phyloP scores from a whole-genome alignment of 768 basidiomycete species.

The Podaxis rugospora region DNA sequence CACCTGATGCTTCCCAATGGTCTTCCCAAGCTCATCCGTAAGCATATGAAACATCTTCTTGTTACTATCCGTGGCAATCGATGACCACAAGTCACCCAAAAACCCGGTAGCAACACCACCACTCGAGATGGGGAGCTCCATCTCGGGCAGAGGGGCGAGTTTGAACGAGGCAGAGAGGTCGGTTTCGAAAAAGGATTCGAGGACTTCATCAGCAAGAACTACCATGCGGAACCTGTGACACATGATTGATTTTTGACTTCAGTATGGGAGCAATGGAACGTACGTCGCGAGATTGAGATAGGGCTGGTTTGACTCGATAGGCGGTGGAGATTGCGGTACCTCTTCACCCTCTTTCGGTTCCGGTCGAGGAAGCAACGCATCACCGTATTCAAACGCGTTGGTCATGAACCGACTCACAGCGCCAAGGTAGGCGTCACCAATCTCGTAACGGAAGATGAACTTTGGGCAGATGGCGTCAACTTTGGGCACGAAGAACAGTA shows the following conservation, averaged over 20 bases:
- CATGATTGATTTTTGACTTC: background rate
- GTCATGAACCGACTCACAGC: constrained; percentile 97
- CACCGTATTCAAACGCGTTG: constrained; percentile 97
- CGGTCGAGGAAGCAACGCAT: constrained; percentile 71
- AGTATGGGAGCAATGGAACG: constrained; percentile 16
- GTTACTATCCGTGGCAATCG: constrained; percentile 87
- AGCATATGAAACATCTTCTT: constrained; percentile 91
- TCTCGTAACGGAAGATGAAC: constrained; percentile 98
- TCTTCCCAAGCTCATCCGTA: constrained; percentile 91
- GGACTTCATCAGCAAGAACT: constrained; percentile 90
- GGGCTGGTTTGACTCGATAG: constrained; percentile 73
- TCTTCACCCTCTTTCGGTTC: constrained; percentile 26
- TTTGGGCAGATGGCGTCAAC: constrained; percentile 23
- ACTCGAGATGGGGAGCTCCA: constrained; percentile 52
- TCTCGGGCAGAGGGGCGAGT: constrained; percentile 64
- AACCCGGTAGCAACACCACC: constrained; percentile 45
- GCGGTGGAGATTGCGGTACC: constrained; percentile 34
- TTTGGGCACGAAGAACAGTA: background rate
- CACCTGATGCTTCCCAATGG: constrained; percentile 90
- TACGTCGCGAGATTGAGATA: constrained; percentile 91
- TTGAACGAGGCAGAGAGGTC: constrained; percentile 89
- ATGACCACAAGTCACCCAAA: constrained; percentile 83
- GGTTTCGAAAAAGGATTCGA: constrained; percentile 95
- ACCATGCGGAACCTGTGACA: constrained; percentile 90
- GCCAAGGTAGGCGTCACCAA: constrained; percentile 94